Base-by-base conservation (phyloP, 164 flowering plant genomes). In the Stephania cephalantha region DNA sequence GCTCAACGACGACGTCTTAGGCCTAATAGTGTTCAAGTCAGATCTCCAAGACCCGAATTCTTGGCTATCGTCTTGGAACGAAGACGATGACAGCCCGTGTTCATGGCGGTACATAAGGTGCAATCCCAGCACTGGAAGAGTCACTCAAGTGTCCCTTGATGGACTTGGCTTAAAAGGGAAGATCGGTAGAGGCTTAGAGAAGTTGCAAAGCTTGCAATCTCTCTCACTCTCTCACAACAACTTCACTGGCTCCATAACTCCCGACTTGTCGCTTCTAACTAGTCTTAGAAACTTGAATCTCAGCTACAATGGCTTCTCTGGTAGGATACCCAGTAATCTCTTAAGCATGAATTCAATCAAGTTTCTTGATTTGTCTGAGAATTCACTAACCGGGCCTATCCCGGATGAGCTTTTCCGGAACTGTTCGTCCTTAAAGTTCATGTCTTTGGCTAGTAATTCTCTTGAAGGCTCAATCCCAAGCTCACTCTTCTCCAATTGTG, bases 21-120 rank as follows among this genome's bases (percentile, higher is more conserved):
- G 98, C 30, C 88, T 94, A 25, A 87, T 92, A 5, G 97, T 91
- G 52, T 92, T 94, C 91, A 94, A 94, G 76, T 83, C 97, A 61
- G 88, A 72, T 71, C 76, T 92, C 12, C 68, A 76, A 1, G 93
- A 91, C 82, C 96, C 95, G 0, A 74, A 69, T 73, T 82, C 89
- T 0, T 13, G 73, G 53, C 88, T 94, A 22, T 5, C 42, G 2
- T 88, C 97, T 0, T 94, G 98, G 98, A 90, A 73, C 72, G 90
- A 90, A 79, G 96, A 94, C 69, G 96, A 92, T 65, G 74, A 81
- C 64, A 82, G 86, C n/a, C 95, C 98, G 9, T 94, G 98, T 76
- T 84, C 94, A 0, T 94, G 98, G 98, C 71, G 72, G 1, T 85
- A 73, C 83, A 74, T 94, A 0, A 52, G 77, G 4, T 94, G 98